Evolutionary conservation across 768 basidiomycete species (phyloP).

Genomic region (Paxillus ammoniavirescens): DNA sequence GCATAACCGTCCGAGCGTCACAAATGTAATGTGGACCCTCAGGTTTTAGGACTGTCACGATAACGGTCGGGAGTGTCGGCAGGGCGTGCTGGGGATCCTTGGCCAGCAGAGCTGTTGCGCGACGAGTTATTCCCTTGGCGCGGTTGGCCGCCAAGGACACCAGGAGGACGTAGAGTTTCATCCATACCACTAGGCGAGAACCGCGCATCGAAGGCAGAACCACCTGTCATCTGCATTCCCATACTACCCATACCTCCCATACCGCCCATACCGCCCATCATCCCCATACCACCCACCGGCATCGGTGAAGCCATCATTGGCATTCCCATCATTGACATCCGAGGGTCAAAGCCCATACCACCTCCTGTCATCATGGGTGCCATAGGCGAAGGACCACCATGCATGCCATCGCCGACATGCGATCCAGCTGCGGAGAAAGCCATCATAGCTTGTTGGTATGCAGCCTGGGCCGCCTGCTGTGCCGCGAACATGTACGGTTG

Average conservation of each 20-base stretch:
- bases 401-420: constrained; percentile 59
- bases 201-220: constrained; percentile 57
- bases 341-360: constrained; percentile 62
- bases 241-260: constrained; percentile 35
- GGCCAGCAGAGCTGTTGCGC: constrained; percentile 50
- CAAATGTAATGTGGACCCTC: constrained; percentile 2
- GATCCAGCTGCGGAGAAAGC: constrained; percentile 74
- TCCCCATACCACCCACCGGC: constrained; percentile 38
- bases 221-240: constrained; percentile 63
- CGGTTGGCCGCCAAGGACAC: constrained; percentile 22
- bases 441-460: constrained; percentile 90
- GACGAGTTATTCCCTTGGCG: constrained; percentile 37
- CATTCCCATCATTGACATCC: constrained; percentile 83
- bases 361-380: constrained; percentile 60
- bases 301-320: constrained; percentile 56
- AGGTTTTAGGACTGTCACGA: constrained; percentile 27
- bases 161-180: constrained; percentile 28
- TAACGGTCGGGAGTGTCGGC: constrained; percentile 27
- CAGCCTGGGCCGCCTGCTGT: constrained; percentile 76
- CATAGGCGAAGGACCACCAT: constrained; percentile 34
- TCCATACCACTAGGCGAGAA: constrained; percentile 41
- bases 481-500: constrained; percentile 86
- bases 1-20: constrained; percentile 9
- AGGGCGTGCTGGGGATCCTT: constrained; percentile 49
- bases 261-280: constrained; percentile 40